Evolutionary conservation across 164 flowering plant species (phyloP), one percentile per base, ranked within the genome.

Genomic region (Vitis rotundifolia): DNA sequence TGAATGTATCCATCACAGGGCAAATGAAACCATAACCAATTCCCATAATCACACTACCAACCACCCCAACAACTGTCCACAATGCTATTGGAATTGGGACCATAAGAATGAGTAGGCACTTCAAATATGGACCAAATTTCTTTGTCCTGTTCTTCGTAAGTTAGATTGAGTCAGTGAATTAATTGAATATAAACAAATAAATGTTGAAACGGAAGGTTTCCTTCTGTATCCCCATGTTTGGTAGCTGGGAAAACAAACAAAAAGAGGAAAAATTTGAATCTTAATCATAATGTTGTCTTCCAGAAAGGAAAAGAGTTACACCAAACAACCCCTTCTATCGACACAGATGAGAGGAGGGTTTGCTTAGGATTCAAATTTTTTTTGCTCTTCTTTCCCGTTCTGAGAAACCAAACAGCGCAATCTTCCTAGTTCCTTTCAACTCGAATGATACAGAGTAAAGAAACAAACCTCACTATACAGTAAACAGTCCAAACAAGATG

Each of bases 1-100:
- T 73, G 60, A 73, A 73, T 47, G 76, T 73, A 49, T 73, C 76
- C 71, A 73, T 67, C 5, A 73, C 68, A 28, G 76, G 76, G 68
- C 76, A 67, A 54, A 73, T 51, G n/a, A 61, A 54, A 52, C 47
- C 71, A 53, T 67, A 67, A 8, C 68, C 64, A 37, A 73, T 54
- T 12, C 67, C 75, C 71, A 73, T 73, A 3, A 67, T 37, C 48
- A 61, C 66, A 61, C 61, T 73, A 13, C 75, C 71, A 3, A 60
- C 54, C 8, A 58, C 62, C 15, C 63, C 70, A 12, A 57, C 44
- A 11, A 68, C 44, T 1, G 70, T 58, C 70, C 70, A 68, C 54
- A 58, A 19, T 44, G 71, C 63, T 5, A 59, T 49, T 8, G 63
- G 63, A 48, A 68, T 49, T 49, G 71, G 71, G 59, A 49, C 71